Percentiles rank a stretch among this genome's conserved stretches.
Conservation (phyloP, 805 yeast species). For the Myxozyma mucilagina region DNA sequence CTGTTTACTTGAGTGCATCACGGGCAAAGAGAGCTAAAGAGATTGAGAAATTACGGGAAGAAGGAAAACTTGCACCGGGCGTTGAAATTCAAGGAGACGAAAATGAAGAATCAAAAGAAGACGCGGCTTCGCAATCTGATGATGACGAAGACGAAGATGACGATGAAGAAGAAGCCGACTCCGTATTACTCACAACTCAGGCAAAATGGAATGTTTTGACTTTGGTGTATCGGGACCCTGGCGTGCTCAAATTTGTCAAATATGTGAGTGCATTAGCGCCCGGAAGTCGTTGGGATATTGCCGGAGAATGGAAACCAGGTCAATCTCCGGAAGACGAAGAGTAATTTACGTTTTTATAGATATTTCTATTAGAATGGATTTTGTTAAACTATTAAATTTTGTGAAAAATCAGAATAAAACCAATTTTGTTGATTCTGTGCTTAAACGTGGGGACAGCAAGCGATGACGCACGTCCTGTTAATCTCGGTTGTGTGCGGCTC, state of each 20-base stretch:
- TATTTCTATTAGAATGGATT: not conserved
- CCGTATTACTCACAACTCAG: conserved; percentile 74
- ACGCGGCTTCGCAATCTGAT: conserved; percentile 45
- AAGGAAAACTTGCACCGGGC: conserved; percentile 2
- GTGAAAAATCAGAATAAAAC: not conserved
- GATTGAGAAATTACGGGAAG: conserved; percentile 16
- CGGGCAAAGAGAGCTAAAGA: conserved; percentile 19
- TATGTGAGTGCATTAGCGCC: conserved; percentile 85
- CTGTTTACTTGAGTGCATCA: conserved; percentile 32
- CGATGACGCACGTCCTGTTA: not conserved
- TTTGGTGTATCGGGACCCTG: conserved; percentile 77
- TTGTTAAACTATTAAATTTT: not conserved
- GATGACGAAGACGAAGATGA: conserved; percentile 67
- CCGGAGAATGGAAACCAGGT: conserved; percentile 60
- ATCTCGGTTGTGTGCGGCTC: not conserved
- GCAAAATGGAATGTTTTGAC: conserved; percentile 82
- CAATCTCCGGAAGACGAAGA: not conserved
- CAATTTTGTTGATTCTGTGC: not conserved
- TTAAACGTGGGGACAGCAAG: not conserved
- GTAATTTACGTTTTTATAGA: not conserved
- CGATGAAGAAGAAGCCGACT: conserved; percentile 64
- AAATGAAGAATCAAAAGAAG: conserved; percentile 42
- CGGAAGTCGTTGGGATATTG: conserved; percentile 91
- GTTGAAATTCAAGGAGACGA: conserved; percentile 43
- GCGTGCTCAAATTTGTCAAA: conserved; percentile 87